Percentiles rank a stretch among this genome's conserved stretches.
phyloP scores from a whole-genome alignment of 2,329 filamentous ascomycete species.

The Samsoniella hepiali region DNA sequence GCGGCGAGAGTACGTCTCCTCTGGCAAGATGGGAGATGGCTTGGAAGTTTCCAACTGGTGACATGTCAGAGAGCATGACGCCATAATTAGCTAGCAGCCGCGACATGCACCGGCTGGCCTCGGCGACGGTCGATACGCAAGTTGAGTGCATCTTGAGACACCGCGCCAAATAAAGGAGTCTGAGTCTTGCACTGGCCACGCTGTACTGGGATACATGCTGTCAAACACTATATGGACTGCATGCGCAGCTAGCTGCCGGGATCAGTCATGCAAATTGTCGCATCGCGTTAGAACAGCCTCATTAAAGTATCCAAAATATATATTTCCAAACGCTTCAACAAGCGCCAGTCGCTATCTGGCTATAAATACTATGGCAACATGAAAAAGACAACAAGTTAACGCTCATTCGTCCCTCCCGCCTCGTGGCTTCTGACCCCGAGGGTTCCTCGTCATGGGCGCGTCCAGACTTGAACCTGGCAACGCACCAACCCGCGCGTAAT shows the following conservation, averaged over 20 bases:
- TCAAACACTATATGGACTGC: no score
- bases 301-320: no score
- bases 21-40: no score
- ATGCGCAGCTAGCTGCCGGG: no score
- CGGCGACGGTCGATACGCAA: not conserved
- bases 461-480: conserved; percentile 3
- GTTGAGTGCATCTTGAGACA: not conserved
- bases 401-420: not conserved
- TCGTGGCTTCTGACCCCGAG: not conserved
- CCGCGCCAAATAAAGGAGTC: no score
- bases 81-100: not conserved
- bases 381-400: not conserved
- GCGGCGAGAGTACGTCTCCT: not conserved
- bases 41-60: no score
- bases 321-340: no score
- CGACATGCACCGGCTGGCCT: not conserved
- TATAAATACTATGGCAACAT: not conserved
- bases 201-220: no score
- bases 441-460: not conserved
- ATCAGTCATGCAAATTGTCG: no score
- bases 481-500: not conserved
- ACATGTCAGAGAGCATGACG: not conserved
- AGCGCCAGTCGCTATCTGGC: no score
- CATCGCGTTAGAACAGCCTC: no score
- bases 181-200: no score